Base-by-base conservation (phyloP, 2,329 filamentous ascomycete species). In the Claviceps capensis region DNA sequence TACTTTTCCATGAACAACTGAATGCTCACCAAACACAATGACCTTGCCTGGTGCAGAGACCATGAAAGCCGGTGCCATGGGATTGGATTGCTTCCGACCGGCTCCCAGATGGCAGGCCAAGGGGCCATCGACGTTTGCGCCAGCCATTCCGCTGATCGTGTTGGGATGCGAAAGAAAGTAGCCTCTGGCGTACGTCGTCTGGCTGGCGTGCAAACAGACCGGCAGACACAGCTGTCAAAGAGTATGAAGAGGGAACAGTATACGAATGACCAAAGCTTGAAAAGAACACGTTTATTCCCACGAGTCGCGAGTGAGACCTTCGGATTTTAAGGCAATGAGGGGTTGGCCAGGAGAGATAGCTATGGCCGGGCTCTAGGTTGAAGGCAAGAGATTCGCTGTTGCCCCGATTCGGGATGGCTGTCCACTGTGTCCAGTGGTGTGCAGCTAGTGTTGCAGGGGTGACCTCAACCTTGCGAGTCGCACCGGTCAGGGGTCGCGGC, bases 1-100 rank as follows among this genome's bases (percentile, higher is more conserved):
- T 71, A 87, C 86, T 79, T 96, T 97, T 64, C 90, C 90, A 64
- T 98, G 82, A 19, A 98, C 93, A n/a, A 97, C 93, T 2, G 93
- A 86, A 72, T 98, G 93, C 68, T 98, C 93, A 59, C 93, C 93
- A 70, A 91, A 97, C 50, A 97, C 88, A 66, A 98, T 98, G 64
- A 96, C 93, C 68, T 98, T 98, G 57, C 91, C 94, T 0, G 93
- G 93, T 2, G 94, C 91, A 16, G 93, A 97, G 53, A 97, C 90
- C 87, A 98, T 95, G 66, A 98, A 98, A 55, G 90, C 75, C 44
- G 91, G 90, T 70, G 93, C 81, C 80, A 84, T 80, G 3, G 81
- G 81, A 52, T 71, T 79, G 11, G 80, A 83, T 55, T 73, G 69
- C 59, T 79, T 83, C 64, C 80, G 77, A 48, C 70, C 66, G 61